phyloP scores from a whole-genome alignment of 2,329 filamentous ascomycete species.

The Chalara sp. region DNA sequence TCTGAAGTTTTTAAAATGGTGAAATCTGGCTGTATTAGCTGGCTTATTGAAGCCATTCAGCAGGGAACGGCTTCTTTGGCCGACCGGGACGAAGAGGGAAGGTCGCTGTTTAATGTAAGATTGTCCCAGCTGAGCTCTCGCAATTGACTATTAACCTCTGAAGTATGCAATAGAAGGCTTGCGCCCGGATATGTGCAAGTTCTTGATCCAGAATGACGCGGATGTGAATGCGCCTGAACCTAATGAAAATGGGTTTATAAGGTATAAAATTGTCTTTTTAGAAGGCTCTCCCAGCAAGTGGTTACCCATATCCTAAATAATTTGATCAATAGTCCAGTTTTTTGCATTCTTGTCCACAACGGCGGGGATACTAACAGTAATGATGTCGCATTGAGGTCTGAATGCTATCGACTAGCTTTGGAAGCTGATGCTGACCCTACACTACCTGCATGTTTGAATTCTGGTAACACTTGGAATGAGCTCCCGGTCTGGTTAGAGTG shows the following conservation, averaged over 20 bases:
- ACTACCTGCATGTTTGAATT: too few species aligned
- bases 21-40: conserved; percentile 1
- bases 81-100: conserved; percentile 12
- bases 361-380: too few species aligned
- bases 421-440: conserved; percentile 10
- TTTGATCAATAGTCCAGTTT: too few species aligned
- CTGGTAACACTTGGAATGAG: too few species aligned
- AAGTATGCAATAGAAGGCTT: conserved; percentile 6
- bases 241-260: background rate
- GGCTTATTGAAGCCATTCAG: conserved; percentile 4
- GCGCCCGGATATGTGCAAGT: conserved; percentile 8
- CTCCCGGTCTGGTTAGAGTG: too few species aligned
- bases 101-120: conserved; percentile 14
- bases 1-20: conserved; percentile 9
- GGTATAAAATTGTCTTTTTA: background rate
- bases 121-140: background rate
- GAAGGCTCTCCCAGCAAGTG: too few species aligned
- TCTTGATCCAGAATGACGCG: conserved; percentile 7
- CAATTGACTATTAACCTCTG: background rate
- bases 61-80: conserved; percentile 5
- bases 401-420: background rate
- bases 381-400: too few species aligned
- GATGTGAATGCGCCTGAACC: conserved; percentile 12
- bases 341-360: too few species aligned
- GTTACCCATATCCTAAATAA: too few species aligned